Evolutionary conservation across 306 rosid genomes (phyloP).

Genomic region (Sphenostylis stenocarpa): DNA sequence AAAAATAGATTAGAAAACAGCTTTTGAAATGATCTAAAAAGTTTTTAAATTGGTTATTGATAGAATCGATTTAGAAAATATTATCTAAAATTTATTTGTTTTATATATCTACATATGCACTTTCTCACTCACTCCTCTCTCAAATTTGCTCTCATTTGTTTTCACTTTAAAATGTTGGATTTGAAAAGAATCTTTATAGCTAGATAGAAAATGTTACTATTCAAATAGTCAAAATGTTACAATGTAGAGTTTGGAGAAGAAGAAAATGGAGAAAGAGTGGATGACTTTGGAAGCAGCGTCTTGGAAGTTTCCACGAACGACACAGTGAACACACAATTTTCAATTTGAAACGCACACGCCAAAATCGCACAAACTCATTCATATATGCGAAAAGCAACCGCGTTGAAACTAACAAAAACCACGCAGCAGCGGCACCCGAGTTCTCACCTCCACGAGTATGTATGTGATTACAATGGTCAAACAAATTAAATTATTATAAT

Average conservation of each 20-base stretch:
- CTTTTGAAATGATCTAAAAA: too few species aligned
- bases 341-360: neutral
- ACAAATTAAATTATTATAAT: neutral
- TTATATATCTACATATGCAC: too few species aligned
- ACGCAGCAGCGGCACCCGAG: neutral
- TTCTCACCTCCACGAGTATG: neutral
- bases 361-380: neutral
- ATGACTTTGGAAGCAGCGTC: neutral
- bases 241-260: neutral
- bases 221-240: too few species aligned
- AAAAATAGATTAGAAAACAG: too few species aligned
- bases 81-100: too few species aligned
- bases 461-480: neutral
- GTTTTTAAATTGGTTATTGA: too few species aligned
- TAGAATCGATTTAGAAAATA: too few species aligned
- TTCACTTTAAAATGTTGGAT: too few species aligned
- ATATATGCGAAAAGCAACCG: conserved; percentile 25
- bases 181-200: too few species aligned
- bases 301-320: conserved; percentile 22
- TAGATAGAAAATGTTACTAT: too few species aligned
- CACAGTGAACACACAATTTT: neutral
- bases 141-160: too few species aligned
- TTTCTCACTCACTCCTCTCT: too few species aligned
- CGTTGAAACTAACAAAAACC: neutral
- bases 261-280: conserved; percentile 5